phyloP scores from a whole-genome alignment of 2,329 filamentous ascomycete genomes.

The Arthrobotrys entomopaga region DNA sequence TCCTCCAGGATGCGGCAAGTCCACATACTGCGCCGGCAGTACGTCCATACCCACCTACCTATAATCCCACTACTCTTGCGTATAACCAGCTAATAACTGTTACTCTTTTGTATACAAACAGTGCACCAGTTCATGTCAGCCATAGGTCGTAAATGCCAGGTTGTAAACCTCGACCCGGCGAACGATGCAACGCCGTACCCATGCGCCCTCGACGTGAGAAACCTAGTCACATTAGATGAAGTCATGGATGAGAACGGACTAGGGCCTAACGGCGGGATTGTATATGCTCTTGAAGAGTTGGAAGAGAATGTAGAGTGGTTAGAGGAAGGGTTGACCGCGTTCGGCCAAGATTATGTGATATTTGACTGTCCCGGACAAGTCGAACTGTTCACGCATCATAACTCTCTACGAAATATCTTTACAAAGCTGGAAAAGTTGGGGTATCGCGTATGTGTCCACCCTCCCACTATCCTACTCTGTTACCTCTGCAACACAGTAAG shows the following conservation, averaged over 20 bases:
- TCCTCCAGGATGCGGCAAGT: constrained; percentile 95
- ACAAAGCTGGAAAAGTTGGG: constrained; percentile 88
- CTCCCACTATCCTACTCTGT: neutral
- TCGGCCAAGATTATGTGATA: constrained; percentile 87
- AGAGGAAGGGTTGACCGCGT: constrained; percentile 78
- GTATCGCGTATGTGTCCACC: constrained; percentile 76
- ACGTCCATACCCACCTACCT: constrained; percentile 61
- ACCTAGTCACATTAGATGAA: constrained; percentile 88
- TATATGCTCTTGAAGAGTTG: constrained; percentile 94
- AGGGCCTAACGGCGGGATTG: constrained; percentile 88
- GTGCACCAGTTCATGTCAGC: constrained; percentile 98
- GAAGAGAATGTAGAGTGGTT: constrained; percentile 96
- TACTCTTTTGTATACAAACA: constrained; percentile 60
- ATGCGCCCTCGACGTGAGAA: constrained; percentile 88
- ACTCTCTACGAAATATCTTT: constrained; percentile 89
- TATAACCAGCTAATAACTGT: constrained; percentile 2
- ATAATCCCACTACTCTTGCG: neutral
- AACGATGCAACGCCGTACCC: constrained; percentile 93
- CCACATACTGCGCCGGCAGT: constrained; percentile 97
- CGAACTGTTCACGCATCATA: constrained; percentile 95
- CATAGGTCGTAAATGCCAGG: constrained; percentile 91
- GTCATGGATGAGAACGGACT: constrained; percentile 92
- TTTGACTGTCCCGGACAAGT: constrained; percentile 98
- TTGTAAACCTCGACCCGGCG: constrained; percentile 95
- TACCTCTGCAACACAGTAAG: no score